A percentile compares a stretch with the other conserved stretches of the same genome.
Evolutionary conservation across 257 asterid genomes (phyloP).

Genomic region (Solanum tarapatanum): DNA sequence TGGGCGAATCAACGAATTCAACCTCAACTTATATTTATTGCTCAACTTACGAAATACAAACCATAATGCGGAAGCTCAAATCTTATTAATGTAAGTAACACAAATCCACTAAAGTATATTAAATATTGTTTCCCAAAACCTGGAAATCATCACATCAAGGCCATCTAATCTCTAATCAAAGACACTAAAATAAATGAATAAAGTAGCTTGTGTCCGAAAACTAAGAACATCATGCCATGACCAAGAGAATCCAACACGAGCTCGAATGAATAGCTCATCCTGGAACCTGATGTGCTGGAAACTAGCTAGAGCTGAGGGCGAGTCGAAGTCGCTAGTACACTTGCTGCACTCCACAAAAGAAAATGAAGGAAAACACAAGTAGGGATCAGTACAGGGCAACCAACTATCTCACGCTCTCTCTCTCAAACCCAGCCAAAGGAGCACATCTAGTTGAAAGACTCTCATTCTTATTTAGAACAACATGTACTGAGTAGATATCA

Average conservation of each 20-base stretch:
- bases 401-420: no score
- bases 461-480: no score
- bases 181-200: neutral
- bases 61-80: neutral
- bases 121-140: neutral
- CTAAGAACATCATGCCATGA: neutral
- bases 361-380: neutral
- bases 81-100: neutral
- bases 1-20: neutral
- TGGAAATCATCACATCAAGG: neutral
- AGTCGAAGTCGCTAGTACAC: neutral
- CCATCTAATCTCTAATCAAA: neutral
- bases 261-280: neutral
- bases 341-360: neutral
- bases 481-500: neutral
- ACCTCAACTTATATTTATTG: neutral
- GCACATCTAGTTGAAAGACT: no score
- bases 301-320: neutral
- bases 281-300: neutral
- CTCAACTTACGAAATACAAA: neutral
- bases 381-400: neutral
- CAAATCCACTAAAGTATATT: neutral
- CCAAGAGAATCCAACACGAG: neutral
- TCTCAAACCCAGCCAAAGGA: no score
- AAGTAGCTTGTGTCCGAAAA: neutral